phyloP scores from a whole-genome alignment of 2,329 filamentous ascomycete genomes.

The Catunica adiposa region DNA sequence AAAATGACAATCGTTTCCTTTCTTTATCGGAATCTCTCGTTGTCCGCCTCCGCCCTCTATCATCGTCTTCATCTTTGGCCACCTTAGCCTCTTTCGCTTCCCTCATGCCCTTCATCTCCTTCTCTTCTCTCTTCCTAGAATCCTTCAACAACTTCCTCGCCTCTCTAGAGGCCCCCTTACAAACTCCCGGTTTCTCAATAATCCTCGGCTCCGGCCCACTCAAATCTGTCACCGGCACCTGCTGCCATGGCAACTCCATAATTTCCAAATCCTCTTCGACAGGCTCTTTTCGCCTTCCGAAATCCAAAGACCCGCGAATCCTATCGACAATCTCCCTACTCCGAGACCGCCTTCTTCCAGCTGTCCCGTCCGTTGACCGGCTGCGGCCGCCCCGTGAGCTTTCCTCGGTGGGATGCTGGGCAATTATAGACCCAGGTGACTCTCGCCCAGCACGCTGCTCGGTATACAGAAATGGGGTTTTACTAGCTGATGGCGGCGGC shows the following conservation, averaged over 20 bases:
- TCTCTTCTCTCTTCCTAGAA: not conserved
- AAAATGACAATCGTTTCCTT: too few species aligned
- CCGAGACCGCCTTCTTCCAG: conserved; percentile 7
- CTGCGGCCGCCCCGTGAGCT: not conserved
- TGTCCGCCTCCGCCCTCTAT: not conserved
- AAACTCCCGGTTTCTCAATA: conserved; percentile 12
- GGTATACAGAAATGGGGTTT: conserved; percentile 12
- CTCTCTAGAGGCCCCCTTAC: conserved; percentile 8
- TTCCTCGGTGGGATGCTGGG: not conserved
- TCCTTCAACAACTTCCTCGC: conserved; percentile 4
- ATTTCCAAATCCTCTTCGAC: not conserved
- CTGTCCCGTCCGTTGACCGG: not conserved
- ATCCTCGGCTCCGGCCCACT: conserved; percentile 12
- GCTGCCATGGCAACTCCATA: conserved; percentile 8
- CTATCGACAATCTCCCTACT: conserved; percentile 10
- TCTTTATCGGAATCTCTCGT: not conserved
- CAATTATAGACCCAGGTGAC: not conserved
- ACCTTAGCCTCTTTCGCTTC: not conserved
- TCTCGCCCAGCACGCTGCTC: conserved; percentile 1
- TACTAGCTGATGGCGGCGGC: conserved; percentile 13
- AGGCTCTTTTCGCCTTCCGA: conserved; percentile 3
- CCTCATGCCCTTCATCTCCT: not conserved
- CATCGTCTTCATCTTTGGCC: not conserved
- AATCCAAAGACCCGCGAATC: conserved; percentile 12
- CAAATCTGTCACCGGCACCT: conserved; percentile 12